Percentiles rank a stretch among this genome's conserved stretches.
phyloP scores from a whole-genome alignment of 176 grass and related monocot species.

The Calamus simplicifolius region DNA sequence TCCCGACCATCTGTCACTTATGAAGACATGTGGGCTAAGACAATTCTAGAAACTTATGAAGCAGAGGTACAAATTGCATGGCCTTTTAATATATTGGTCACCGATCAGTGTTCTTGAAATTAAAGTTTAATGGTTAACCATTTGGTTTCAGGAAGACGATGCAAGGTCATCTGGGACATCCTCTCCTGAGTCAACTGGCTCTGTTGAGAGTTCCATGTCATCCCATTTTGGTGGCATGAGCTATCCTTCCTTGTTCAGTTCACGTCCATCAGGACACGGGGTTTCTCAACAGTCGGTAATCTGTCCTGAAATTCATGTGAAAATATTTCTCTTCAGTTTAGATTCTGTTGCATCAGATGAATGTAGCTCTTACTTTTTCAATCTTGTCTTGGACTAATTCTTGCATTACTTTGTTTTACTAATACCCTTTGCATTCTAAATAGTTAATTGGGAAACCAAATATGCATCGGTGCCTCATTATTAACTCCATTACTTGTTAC shows the following conservation, averaged over 20 bases:
- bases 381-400: too few relatives aligned
- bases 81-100: too few relatives aligned
- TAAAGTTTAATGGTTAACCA: background rate
- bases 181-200: slow-evolving; percentile 89
- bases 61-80: slow-evolving; percentile 41
- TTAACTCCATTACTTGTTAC: too few relatives aligned
- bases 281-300: slow-evolving; percentile 29
- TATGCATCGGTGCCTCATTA: too few relatives aligned
- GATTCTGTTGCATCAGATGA: too few relatives aligned
- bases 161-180: slow-evolving; percentile 83
- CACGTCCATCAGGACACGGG: slow-evolving; percentile 68
- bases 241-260: slow-evolving; percentile 96
- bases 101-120: background rate
- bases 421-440: too few relatives aligned
- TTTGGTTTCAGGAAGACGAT: slow-evolving; percentile 83
- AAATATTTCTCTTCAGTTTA: too few relatives aligned
- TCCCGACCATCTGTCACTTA: slow-evolving; percentile 93
- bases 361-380: too few relatives aligned
- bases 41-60: slow-evolving; percentile 94
- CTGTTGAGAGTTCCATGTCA: slow-evolving; percentile 96
- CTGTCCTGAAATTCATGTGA: too few relatives aligned
- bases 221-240: slow-evolving; percentile 97
- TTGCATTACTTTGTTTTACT: too few relatives aligned
- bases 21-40: slow-evolving; percentile 99
- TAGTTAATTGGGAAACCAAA: too few relatives aligned